Percentiles rank a stretch among this genome's conserved stretches.
phyloP scores from a whole-genome alignment of 129 eudicot genomes.

The Lactuca saligna region DNA sequence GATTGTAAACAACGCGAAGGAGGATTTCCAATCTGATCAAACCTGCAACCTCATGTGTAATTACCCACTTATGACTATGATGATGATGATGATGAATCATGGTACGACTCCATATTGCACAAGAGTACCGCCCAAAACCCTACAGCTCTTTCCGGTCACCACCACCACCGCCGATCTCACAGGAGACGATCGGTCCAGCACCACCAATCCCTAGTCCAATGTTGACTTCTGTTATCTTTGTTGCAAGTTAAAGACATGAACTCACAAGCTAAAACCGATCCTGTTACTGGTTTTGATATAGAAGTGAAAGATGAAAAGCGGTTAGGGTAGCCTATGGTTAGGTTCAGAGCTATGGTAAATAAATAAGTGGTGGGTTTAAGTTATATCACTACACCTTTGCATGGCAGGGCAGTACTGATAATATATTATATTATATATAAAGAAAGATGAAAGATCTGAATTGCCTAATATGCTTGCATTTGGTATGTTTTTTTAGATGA shows the following conservation, averaged over 20 bases:
- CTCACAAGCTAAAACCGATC: conserved; percentile 11
- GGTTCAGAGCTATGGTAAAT: conserved; percentile 15
- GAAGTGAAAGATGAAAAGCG: conserved; percentile 24
- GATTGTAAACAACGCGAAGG: conserved; percentile 34
- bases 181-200: conserved; percentile 26
- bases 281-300: conserved; percentile 20
- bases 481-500: conserved; percentile 37
- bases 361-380: conserved; percentile 35
- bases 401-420: conserved; percentile 29
- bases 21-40: conserved; percentile 28
- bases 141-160: conserved; percentile 73
- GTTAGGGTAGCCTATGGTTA: conserved; percentile 15
- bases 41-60: conserved; percentile 31
- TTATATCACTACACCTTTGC: conserved; percentile 39
- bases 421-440: conserved; percentile 35
- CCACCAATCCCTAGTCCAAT: conserved; percentile 27
- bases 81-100: conserved; percentile 41
- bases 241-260: neutral
- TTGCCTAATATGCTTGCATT: conserved; percentile 42
- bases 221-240: conserved; percentile 3
- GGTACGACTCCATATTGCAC: conserved; percentile 30
- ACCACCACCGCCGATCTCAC: conserved; percentile 36
- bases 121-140: conserved; percentile 69
- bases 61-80: conserved; percentile 43
- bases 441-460: conserved; percentile 44